Evolutionary conservation across 2,329 filamentous ascomycete species (phyloP), one percentile per base, ranked within the genome.

Genomic region (Zasmidium cellare): DNA sequence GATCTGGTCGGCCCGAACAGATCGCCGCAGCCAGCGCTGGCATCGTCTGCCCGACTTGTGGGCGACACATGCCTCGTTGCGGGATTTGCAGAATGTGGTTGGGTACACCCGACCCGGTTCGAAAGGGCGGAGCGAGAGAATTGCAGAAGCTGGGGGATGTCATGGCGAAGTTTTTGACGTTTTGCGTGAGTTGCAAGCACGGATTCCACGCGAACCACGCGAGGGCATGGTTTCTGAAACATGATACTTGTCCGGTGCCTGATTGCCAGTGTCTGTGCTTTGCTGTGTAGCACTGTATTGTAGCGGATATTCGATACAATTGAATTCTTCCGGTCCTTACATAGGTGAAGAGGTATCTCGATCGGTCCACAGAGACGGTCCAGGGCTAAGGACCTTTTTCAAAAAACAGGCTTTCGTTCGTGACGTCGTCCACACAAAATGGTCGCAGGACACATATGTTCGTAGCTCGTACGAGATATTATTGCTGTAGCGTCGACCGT

Each of bases 161-260:
- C 6, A 80, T 86, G 76, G 78, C 77, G 16, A 75, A 80, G 53
- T 80, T 85, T 65, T 77, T 86, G 62, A 81, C 82, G 3, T 85
- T 87, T 66, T 88, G 85, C 66, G 82, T 84, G 64, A 80, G 77
- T 58, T 88, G 85, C 68, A 82, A 82, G 63, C 85, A 88, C 74
- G 84, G 84, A 0, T 86, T 82, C 64, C 85, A 88, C 74, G 84
- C 82, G 2, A 76, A 84, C 70, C 85, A 87, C 76, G 85, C 85
- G 11, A 74, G 79, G 63, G 79, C 81, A 60, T 88, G 85, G 85
- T 88, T 87, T 70, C 71, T 69, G 20, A 77, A 76, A 64, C 80
- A 83, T 71, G 72, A 73, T 38, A 77, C 79, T 63, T 85, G 82
- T 74, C 80, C 82, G 1, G 81, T 83, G 59, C 79, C 80, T 54